Evolutionary conservation across 306 rosid genomes (phyloP).

Genomic region (Vigna trinervia): DNA sequence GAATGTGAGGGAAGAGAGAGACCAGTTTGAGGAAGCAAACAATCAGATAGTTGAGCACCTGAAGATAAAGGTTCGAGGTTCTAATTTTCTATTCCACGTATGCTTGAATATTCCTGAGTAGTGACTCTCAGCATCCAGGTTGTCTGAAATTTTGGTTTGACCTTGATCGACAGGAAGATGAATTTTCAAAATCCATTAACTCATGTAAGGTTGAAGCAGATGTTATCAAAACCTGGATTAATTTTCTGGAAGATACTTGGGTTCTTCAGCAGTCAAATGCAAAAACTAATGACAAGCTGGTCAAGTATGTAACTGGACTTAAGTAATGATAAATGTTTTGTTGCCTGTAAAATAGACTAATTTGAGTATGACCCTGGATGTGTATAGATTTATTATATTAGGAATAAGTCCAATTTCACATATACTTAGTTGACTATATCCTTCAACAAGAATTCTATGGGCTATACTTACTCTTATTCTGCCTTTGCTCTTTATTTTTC

Average conservation of each 20-base stretch:
- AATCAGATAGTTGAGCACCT: constrained; percentile 87
- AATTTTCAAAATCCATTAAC: constrained; percentile 75
- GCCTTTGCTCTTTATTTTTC: constrained; percentile 34
- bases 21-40: constrained; percentile 97
- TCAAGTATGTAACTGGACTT: constrained; percentile 67
- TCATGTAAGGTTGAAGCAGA: constrained; percentile 79
- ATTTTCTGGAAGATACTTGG: constrained; percentile 99
- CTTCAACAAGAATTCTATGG: constrained; percentile 20
- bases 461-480: constrained; percentile 23
- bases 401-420: constrained; percentile 10
- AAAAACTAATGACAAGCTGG: constrained; percentile 74
- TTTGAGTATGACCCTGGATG: constrained; percentile 9
- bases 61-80: constrained; percentile 68
- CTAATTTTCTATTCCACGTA: constrained; percentile 21
- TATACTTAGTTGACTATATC: background rate
- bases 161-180: constrained; percentile 78
- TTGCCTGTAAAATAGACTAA: constrained; percentile 3
- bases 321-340: constrained; percentile 33
- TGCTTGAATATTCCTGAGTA: constrained; percentile 23
- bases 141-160: constrained; percentile 38
- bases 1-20: constrained; percentile 93
- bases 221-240: constrained; percentile 85
- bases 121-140: constrained; percentile 29
- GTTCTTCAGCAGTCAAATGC: constrained; percentile 70
- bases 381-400: background rate